phyloP scores from a whole-genome alignment of 768 basidiomycete species.

The Boletus tylopilopsis region DNA sequence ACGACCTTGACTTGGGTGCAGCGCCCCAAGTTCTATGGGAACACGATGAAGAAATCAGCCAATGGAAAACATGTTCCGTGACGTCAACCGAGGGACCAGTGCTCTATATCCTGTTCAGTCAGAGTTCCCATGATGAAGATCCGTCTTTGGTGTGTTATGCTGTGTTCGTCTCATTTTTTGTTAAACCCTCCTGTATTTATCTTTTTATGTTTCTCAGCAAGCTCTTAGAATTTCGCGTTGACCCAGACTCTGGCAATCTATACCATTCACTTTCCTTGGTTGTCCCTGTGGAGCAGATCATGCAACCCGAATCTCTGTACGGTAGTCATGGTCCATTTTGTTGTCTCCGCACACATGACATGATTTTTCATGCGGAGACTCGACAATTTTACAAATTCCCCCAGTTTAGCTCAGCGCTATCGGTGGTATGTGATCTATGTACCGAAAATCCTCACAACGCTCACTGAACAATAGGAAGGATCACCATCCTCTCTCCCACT shows the following conservation, averaged over 20 bases:
- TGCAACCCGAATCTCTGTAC: too few relatives aligned
- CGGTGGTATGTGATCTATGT: too few relatives aligned
- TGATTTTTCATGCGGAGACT: too few relatives aligned
- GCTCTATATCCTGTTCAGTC: neutral
- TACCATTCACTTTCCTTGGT: neutral
- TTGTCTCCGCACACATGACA: too few relatives aligned
- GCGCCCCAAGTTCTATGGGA: neutral
- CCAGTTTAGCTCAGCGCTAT: too few relatives aligned
- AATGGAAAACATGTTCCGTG: neutral
- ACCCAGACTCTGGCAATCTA: neutral
- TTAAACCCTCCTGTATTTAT: neutral
- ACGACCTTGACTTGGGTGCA: neutral
- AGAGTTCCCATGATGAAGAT: fast-evolving
- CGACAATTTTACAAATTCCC: too few relatives aligned
- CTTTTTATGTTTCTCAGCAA: neutral
- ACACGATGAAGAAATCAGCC: neutral
- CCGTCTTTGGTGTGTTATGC: neutral
- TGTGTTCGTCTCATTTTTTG: too few relatives aligned
- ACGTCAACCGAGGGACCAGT: neutral
- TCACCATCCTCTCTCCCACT: too few relatives aligned
- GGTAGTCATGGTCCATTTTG: too few relatives aligned
- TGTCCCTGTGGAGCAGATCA: neutral
- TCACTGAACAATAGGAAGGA: too few relatives aligned
- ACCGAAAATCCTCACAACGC: too few relatives aligned
- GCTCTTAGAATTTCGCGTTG: neutral